phyloP scores from a whole-genome alignment of 148 eudicot species.

The Rhododendron molle region DNA sequence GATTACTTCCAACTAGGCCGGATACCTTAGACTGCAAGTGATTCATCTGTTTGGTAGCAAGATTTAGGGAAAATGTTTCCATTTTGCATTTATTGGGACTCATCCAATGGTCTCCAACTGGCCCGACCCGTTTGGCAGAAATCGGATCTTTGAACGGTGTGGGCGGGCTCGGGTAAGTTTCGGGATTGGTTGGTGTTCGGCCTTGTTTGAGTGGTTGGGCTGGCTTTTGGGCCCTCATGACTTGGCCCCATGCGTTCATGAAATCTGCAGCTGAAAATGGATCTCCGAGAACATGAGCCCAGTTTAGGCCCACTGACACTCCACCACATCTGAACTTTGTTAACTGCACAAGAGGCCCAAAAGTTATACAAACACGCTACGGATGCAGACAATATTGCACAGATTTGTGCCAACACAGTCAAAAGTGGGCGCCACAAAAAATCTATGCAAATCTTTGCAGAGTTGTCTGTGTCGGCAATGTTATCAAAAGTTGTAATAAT shows the following conservation, averaged over 20 bases:
- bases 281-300: slow-evolving; percentile 89
- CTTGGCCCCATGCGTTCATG: slow-evolving; percentile 40
- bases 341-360: slow-evolving; percentile 28
- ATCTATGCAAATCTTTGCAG: too few species aligned
- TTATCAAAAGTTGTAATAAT: not conserved
- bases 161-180: slow-evolving; percentile 6
- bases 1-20: slow-evolving; percentile 1
- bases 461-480: too few species aligned
- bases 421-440: too few species aligned
- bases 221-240: slow-evolving; percentile 25
- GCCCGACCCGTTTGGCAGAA: slow-evolving; percentile 47
- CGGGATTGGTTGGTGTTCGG: slow-evolving; percentile 17
- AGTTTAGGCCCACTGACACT: slow-evolving; percentile 53
- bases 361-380: too few species aligned
- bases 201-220: slow-evolving; percentile 15
- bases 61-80: slow-evolving; percentile 41
- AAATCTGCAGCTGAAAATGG: slow-evolving; percentile 44
- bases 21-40: slow-evolving; percentile 26
- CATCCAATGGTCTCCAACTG: slow-evolving; percentile 68
- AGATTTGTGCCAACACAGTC: too few species aligned
- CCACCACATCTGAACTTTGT: slow-evolving; percentile 82
- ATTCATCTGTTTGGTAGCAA: slow-evolving; percentile 29
- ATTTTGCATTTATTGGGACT: slow-evolving; percentile 29
- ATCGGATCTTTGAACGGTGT: slow-evolving; percentile 23
- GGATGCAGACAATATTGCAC: too few species aligned